Base-by-base conservation (phyloP, 2,329 filamentous ascomycete species). In the Colletotrichum karsti region DNA sequence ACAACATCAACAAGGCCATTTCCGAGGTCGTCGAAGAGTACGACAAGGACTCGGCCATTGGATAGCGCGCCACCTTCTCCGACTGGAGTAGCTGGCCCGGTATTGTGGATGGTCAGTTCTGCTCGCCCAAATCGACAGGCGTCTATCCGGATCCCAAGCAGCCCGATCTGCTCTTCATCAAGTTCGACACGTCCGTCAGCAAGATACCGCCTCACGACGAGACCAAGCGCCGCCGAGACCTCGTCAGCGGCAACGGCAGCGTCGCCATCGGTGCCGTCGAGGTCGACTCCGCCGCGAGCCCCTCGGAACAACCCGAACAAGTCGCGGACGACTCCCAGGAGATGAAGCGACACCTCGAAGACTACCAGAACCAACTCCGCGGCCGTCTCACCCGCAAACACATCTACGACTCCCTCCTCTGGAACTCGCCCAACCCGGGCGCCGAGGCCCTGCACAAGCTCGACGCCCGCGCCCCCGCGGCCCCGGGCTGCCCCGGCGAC, bases 121-220 rank as follows among this genome's bases (percentile, higher is more conserved):
- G 78, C 67, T 46, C 69, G 55, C 72, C 74, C 6, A 54, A 53
- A 13, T 48, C 56, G 10, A 57, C 41, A 22, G 74, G 73, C 20
- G 26, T 57, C 35, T 77, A 76, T 55, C 77, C 77, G 7, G 77
- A 80, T 61, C 57, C 69, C 2, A 60, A 72, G 2, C 75, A 78
- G 62, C 70, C 71, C 1, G 71, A 79, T 20, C 57, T 79, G 66
- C 74, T 74, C 13, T 80, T 80, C 67, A 72, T 80, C 73, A 79
- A 79, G 69, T 69, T 62, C 22, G 69, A 74, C 65, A 76, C 70
- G 18, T 22, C 18, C 42, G 42, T 46, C 42, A 46, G 42, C 3
- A 22, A 46, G n/a, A n/a, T n/a, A n/a, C n/a, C n/a, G n/a, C n/a
- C n/a, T n/a, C n/a, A n/a, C n/a, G n/a, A n/a, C n/a, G n/a, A n/a